A percentile compares a stretch with the other conserved stretches of the same genome.
These are phyloP conservation scores for Phytophthora macrochlamydospora DNA, from an alignment of 352 stramenopile species.

Conservation along the genomic window DNA sequence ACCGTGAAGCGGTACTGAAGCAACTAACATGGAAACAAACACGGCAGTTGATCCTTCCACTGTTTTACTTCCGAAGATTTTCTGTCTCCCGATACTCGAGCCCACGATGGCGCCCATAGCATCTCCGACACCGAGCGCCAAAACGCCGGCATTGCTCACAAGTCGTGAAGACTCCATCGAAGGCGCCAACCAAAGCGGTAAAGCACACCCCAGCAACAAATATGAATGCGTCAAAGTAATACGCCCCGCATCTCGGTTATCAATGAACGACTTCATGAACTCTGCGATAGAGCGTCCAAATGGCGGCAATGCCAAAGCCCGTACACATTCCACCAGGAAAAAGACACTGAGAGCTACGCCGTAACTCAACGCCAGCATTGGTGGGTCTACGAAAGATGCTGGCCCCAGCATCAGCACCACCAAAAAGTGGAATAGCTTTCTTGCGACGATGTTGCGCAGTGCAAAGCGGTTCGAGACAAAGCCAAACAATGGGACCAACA, in stretches of 20 bases:
- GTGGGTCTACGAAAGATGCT: conserved; percentile 49
- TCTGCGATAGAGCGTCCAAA: conserved; percentile 52
- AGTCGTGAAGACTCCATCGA: conserved; percentile 20
- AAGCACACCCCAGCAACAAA: conserved; percentile 72
- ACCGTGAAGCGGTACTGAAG: conserved; percentile 57
- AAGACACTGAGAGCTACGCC: conserved; percentile 78
- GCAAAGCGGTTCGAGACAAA: conserved; percentile 37
- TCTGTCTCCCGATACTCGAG: conserved; percentile 51
- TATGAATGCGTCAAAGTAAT: conserved; percentile 83
- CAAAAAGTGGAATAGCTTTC: conserved; percentile 85
- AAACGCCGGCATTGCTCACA: conserved; percentile 65
- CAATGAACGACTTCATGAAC: conserved; percentile 80
- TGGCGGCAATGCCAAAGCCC: conserved; percentile 60
- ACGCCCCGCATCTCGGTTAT: conserved; percentile 70
- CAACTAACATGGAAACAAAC: conserved; percentile 59
- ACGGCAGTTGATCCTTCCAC: conserved; percentile 67
- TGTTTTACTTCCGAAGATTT: conserved; percentile 69
- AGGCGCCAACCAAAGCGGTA: conserved; percentile 71
- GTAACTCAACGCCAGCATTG: conserved; percentile 82
- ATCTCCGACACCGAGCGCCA: conserved; percentile 75
- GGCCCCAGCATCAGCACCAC: conserved; percentile 82
- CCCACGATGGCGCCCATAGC: conserved; percentile 77
- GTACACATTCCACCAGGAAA: conserved; percentile 69
- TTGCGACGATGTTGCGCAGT: conserved; percentile 72
- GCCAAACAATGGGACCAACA: conserved; percentile 65